Conservation (phyloP, 2,329 filamentous ascomycete genomes). For the Phoma sp. region DNA sequence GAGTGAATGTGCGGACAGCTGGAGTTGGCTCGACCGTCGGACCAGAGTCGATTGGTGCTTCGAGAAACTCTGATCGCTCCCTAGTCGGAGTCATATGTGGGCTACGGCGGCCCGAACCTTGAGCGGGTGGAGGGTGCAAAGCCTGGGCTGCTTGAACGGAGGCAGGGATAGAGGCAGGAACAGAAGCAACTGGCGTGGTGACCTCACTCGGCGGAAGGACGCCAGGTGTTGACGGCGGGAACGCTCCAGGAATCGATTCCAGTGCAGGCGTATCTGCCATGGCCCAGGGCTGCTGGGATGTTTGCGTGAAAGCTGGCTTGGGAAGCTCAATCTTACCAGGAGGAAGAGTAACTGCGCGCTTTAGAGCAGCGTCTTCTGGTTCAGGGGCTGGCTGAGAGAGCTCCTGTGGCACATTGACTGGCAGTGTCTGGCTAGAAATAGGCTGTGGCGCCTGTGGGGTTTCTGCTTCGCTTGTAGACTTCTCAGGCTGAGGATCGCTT, state of each 20-base stretch:
- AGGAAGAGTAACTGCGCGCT: conserved; percentile 31
- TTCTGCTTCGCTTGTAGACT: conserved; percentile 16
- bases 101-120: conserved; percentile 27
- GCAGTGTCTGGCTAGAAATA: conserved; percentile 9
- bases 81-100: conserved; percentile 39
- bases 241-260: conserved; percentile 62
- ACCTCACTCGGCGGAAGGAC: conserved; percentile 50
- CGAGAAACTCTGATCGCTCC: conserved; percentile 44
- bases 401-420: conserved; percentile 4
- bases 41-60: conserved; percentile 40
- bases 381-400: not conserved
- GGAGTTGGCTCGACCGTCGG: conserved; percentile 32
- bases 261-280: conserved; percentile 39
- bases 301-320: conserved; percentile 21
- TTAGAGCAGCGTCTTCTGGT: conserved; percentile 16
- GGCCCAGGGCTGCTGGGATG: conserved; percentile 29
- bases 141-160: conserved; percentile 27
- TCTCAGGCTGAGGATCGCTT: conserved; percentile 17
- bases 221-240: conserved; percentile 62
- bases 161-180: conserved; percentile 8
- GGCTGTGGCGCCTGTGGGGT: conserved; percentile 5
- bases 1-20: conserved; percentile 46
- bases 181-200: conserved; percentile 41
- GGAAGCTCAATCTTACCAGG: conserved; percentile 37
- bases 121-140: conserved; percentile 28